Base-by-base conservation (phyloP, 2,329 filamentous ascomycete species). In the Gliomastix tumulicola region DNA sequence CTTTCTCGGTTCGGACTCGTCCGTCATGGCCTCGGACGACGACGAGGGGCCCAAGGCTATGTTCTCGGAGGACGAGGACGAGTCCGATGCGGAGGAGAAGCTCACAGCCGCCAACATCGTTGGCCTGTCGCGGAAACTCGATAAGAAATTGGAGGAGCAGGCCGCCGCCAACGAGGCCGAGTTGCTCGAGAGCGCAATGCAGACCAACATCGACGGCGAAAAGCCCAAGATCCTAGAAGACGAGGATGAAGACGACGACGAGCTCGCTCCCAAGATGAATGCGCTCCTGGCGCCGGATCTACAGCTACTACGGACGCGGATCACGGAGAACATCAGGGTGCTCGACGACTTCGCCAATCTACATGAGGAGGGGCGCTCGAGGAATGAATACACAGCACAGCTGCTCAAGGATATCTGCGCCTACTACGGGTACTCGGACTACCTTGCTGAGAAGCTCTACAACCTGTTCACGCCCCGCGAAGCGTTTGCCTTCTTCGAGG, bases 401-500 rank as follows among this genome's bases (percentile, higher is more conserved):
- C 71, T 98, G 38, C 64, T 97, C 42, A 85, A 88, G 62, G 92
- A 98, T 54, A 85, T 97, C 41, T 96, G 88, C 66, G 79, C 84
- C 38, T 98, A 98, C 71, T 98, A 98, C 57, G 89, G 90, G 41
- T 98, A 98, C 69, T 94, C 86, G 4, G 79, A 84, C 25, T 97
- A 84, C 64, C 74, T 98, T n/a, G 92, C 89, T 5, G 87, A 95
- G 63, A 98, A 97, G 71, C 79, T 98, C 13, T 88, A 89, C 66
- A 82, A 84, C 54, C 79, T 98, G 7, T 97, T 98, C 65, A 80
- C 88, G 2, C 87, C 92, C 1, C 82, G 84, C 49, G 92, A 98
- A 66, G 92, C 92, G 1, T 94, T 97, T 49, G 89, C 89, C 37
- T 98, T 98, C 65, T 97, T 98, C 66, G 92, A 98, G 66, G 90